Percentiles rank a stretch among this genome's conserved stretches.
phyloP scores from a whole-genome alignment of 306 rosid genomes.

The Malus sylvestris region DNA sequence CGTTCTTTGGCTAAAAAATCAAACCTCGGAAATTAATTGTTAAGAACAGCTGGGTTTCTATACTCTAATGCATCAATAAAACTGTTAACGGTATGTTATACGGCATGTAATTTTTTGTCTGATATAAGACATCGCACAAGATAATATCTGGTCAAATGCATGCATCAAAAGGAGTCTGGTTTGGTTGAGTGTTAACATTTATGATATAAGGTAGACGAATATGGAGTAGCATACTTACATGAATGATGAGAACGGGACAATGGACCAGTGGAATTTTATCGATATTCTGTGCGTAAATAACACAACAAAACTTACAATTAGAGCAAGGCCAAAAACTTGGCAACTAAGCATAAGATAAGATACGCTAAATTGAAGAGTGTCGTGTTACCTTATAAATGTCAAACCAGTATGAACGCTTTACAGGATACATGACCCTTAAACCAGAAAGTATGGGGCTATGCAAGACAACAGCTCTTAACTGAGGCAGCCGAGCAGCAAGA shows the following conservation, averaged over 20 bases:
- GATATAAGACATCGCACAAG: no score
- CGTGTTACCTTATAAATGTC: slow-evolving; percentile 80
- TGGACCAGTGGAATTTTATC: slow-evolving; percentile 82
- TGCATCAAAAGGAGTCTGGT: no score
- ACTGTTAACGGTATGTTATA: neutral
- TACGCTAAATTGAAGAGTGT: slow-evolving; percentile 3
- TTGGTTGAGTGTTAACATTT: neutral
- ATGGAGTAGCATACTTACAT: slow-evolving; percentile 48
- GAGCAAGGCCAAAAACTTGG: neutral
- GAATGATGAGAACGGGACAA: slow-evolving; percentile 89
- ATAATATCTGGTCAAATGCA: no score
- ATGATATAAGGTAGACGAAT: slow-evolving; percentile 12
- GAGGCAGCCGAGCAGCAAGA: slow-evolving; percentile 80
- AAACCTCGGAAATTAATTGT: neutral
- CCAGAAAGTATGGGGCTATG: slow-evolving; percentile 96
- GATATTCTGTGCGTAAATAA: slow-evolving; percentile 54
- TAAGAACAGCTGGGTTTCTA: neutral
- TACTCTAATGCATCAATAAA: neutral
- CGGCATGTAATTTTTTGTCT: neutral
- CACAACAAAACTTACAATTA: slow-evolving; percentile 13
- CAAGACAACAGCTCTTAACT: slow-evolving; percentile 76
- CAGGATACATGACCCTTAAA: slow-evolving; percentile 94
- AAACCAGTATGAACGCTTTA: slow-evolving; percentile 83
- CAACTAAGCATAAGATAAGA: slow-evolving; percentile 9
- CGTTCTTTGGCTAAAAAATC: neutral